Evolutionary conservation across 768 basidiomycete genomes (phyloP), one percentile per base, ranked within the genome.

Genomic region (Hirschioporus abietinus): DNA sequence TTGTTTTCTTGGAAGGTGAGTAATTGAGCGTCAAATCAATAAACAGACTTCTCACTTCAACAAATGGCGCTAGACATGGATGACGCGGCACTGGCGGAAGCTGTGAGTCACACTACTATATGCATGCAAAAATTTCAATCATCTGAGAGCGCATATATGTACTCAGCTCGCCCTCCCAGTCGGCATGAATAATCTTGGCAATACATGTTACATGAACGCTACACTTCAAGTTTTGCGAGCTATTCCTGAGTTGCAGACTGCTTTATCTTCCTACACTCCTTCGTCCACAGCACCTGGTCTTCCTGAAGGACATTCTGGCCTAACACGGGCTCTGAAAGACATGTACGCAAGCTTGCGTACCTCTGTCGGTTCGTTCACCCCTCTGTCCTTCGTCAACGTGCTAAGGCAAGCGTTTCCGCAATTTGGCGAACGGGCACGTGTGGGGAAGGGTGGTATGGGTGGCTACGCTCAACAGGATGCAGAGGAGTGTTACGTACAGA

Each of bases 201-300:
- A 98, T 74, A 98, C 96, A 0, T 98, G 96, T 73, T 99, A 99
- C 78, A 94, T 98, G 90, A 99, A 96, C 74, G 88, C 97, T 0
- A 94, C 93, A 1, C 81, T 99, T 1, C 97, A 99, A 79, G 89
- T 92, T n/a, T 84, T 99, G 68, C 91, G 94, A 25, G 88, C 92
- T 3, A 90, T 99, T 63, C 95, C 96, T 1, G 95, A 97, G 71
- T 84, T 99, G 5, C 89, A 91, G 72, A 74, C 82, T 0, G 91
- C 93, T 0, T 82, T 98, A 24, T 76, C 76, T 72, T 77, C 78
- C 86, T 90, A 73, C 70, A 85, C 35, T 17, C 58, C 58, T n/a
- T 76, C 26, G 17, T 24, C 25, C 17, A 73, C 77, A 1, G 77
- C 81, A 2, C 35, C 76, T 77, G 82, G 60, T 72, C 67, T 67